Evolutionary conservation across 805 yeast species (phyloP), one percentile per base, ranked within the genome.

Genomic region (Yarrowia sp.): DNA sequence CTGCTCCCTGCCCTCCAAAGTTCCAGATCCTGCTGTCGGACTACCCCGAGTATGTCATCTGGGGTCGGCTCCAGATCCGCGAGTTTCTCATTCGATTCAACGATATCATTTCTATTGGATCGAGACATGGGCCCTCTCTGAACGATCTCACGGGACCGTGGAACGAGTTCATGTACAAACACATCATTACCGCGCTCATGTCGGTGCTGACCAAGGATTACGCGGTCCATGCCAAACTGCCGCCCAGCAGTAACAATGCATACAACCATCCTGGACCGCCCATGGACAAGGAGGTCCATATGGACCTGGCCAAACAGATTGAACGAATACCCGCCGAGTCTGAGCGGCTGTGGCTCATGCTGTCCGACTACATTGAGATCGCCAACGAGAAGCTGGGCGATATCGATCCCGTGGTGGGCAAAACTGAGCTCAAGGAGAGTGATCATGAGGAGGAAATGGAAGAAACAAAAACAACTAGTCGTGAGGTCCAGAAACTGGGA

Each of bases 81-180:
- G 80, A 77, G 66, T 77, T 73, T 54, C 66, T 77, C 28, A 65
- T 75, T 24, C 70, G 79, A 7, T 77, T 77, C 67, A 79, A 77
- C 67, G 71, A 71, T 64, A 72, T 75, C 35, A 73, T 77, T 56
- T 68, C 75, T 10, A 66, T 77, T 36, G 75, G 78, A 3, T 61
- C 73, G 21, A 68, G 78, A 64, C 73, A 75, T 38, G 67, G 73
- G 1, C 65, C 74, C 12, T 65, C 70, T 4, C 66, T 77, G 43
- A 75, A 76, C 66, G 79, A 77, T 59, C 76, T 76, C 17, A 67
- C 73, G 6, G 67, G 67, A 33, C 70, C 69, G n/a, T 77, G 80
- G 79, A 68, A 71, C 59, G 76, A 73, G 52, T 71, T 71, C 62
- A 67, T 76, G 46, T 73, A 70, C 68, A 77, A 77, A 66, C 70